Base-by-base conservation (phyloP, 768 basidiomycete species). In the Brasilioporus rufonigricans region DNA sequence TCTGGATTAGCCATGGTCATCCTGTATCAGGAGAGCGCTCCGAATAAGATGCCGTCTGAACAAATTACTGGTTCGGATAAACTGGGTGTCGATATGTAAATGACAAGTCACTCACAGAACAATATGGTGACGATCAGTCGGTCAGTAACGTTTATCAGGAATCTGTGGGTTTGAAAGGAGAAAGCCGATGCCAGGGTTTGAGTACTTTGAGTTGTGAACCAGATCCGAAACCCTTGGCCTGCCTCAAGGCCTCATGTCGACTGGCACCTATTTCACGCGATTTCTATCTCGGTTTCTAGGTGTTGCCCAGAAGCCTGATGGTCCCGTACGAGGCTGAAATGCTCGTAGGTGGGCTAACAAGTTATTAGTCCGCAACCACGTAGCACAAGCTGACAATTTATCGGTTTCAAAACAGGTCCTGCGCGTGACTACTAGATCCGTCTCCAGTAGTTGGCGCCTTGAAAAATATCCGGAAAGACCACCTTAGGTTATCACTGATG, bases 211-310 rank as follows among this genome's bases (percentile, higher is more conserved):
- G 48, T 49, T 43, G 52, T 41, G 52, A 55, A 29, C 18, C 18
- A 38, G 26, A 39, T n/a, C 45, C 41, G 38, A 60, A 44, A 44
- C 38, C 43, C 33, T 48, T 38, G n/a, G n/a, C 35, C 44, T 39
- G 62, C 64, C 64, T 61, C 41, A 12, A 29, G 24, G 44, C 44
- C 44, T 18, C 64, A 31, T 58, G 65, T 48, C 40, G 26, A 52
- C 50, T 44, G 16, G 31, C 45, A 14, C 27, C 51, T 26, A 27
- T 44, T 59, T 41, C 52, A 38, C 46, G 49, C 51, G 40, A 45
- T 61, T 66, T 49, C 49, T 41, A 60, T 66, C 55, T 52, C 52
- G 49, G 52, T 44, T 50, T 43, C 3, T 8, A 29, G 31, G 38
- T 24, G 2, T 32, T 33, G 43, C 31, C 23, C 19, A 5, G 18